A percentile compares a stretch with the other conserved stretches of the same genome.
phyloP scores from a whole-genome alignment of 2,329 filamentous ascomycete species.

The Aspergillus aculeatus region DNA sequence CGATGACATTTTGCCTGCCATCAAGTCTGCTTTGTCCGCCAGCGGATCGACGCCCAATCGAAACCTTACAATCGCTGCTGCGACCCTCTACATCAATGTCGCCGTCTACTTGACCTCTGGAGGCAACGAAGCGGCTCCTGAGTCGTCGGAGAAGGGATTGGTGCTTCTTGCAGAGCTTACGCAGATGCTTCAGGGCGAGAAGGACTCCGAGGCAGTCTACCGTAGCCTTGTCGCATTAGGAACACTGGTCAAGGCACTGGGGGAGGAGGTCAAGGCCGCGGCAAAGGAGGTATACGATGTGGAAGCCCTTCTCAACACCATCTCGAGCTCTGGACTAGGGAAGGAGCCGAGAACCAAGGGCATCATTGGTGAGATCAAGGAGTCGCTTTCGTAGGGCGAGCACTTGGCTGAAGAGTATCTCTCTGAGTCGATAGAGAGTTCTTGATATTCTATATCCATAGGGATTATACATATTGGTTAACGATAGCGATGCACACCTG shows the following conservation, averaged over 20 bases:
- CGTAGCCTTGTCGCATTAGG: slow-evolving; percentile 79
- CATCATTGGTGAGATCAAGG: slow-evolving; percentile 59
- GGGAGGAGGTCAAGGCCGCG: slow-evolving; percentile 58
- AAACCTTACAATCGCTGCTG: slow-evolving; percentile 77
- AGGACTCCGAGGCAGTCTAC: slow-evolving; percentile 80
- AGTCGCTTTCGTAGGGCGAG: slow-evolving; percentile 31
- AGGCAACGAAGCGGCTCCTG: slow-evolving; percentile 37
- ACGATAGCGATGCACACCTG: slow-evolving; percentile 13
- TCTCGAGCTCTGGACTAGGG: slow-evolving; percentile 50
- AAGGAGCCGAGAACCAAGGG: slow-evolving; percentile 62
- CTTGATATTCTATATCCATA: neutral
- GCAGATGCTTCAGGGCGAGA: slow-evolving; percentile 63
- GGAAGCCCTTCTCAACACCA: slow-evolving; percentile 46
- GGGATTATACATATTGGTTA: slow-evolving; percentile 11
- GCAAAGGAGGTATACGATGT: slow-evolving; percentile 59
- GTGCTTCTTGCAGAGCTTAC: slow-evolving; percentile 62
- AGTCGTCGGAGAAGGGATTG: slow-evolving; percentile 50
- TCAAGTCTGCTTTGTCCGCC: slow-evolving; percentile 62
- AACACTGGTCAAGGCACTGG: slow-evolving; percentile 64
- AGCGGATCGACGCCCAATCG: slow-evolving; percentile 59
- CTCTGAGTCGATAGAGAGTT: neutral
- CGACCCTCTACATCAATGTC: slow-evolving; percentile 82
- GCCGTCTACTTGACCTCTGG: slow-evolving; percentile 65
- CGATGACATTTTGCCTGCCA: slow-evolving; percentile 60
- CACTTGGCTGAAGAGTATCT: neutral